Conservation (phyloP, 2,329 filamentous ascomycete genomes). For the Ophiostoma montium region DNA sequence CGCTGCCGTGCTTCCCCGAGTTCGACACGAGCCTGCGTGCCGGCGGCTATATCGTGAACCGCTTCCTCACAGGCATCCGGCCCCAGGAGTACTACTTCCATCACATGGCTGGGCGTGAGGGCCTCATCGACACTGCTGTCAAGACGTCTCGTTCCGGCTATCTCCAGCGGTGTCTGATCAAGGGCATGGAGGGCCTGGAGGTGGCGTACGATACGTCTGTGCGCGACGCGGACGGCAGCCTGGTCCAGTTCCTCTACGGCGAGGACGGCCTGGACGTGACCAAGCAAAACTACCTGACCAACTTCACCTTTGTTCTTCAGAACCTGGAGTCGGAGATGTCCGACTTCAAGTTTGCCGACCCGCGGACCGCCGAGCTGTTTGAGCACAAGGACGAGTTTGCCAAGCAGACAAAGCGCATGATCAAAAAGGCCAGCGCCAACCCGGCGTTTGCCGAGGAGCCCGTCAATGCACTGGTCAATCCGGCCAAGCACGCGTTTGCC, state of each 20-base stretch:
- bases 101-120: conserved; percentile 97
- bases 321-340: conserved; percentile 73
- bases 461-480: conserved; percentile 56
- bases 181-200: conserved; percentile 90
- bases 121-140: conserved; percentile 95
- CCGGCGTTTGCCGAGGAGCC: conserved; percentile 55
- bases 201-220: conserved; percentile 92
- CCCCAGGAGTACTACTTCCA: conserved; percentile 99
- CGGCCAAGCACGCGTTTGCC: conserved; percentile 65
- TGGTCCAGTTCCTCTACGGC: conserved; percentile 92
- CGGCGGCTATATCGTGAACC: conserved; percentile 85
- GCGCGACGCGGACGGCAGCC: conserved; percentile 79
- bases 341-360: conserved; percentile 52
- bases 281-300: conserved; percentile 79
- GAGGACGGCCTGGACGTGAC: conserved; percentile 91
- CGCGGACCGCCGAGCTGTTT: conserved; percentile 30
- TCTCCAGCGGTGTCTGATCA: conserved; percentile 90
- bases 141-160: conserved; percentile 97
- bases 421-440: conserved; percentile 53
- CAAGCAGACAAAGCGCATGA: conserved; percentile 67
- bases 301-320: conserved; percentile 80
- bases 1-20: conserved; percentile 81
- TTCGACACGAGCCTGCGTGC: conserved; percentile 83
- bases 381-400: conserved; percentile 47
- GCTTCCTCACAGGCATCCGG: conserved; percentile 94